A percentile compares a stretch with the other conserved stretches of the same genome.
These are phyloP conservation scores for Eustoma russellianum DNA, from an alignment of 257 asterid species.

Conservation along the genomic window DNA sequence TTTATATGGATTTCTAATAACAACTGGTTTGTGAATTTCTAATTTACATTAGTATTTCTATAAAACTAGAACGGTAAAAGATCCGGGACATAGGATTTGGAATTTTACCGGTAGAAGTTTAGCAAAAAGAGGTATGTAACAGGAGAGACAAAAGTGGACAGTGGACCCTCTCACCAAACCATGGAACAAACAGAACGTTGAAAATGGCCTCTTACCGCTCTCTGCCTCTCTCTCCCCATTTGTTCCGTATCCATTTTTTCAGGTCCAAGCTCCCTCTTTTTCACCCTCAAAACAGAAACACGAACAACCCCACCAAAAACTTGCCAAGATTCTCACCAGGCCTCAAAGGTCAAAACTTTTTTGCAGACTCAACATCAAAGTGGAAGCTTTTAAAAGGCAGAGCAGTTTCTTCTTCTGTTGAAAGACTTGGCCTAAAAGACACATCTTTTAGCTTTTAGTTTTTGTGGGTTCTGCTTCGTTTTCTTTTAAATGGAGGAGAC, in stretches of 20 bases:
- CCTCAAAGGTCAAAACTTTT: background rate
- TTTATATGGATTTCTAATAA: too few relatives aligned
- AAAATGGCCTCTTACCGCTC: slow-evolving; percentile 69
- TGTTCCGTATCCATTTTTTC: slow-evolving; percentile 15
- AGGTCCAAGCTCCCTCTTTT: slow-evolving; percentile 12
- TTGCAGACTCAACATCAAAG: background rate
- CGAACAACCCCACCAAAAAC: background rate
- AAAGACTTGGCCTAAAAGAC: background rate
- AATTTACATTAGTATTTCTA: too few relatives aligned
- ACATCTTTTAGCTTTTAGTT: background rate
- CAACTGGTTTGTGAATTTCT: too few relatives aligned
- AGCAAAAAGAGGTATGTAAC: background rate
- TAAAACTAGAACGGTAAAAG: too few relatives aligned
- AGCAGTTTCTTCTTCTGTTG: background rate
- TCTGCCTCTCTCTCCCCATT: slow-evolving; percentile 38
- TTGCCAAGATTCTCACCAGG: background rate
- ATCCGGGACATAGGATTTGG: too few relatives aligned
- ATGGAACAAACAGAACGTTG: slow-evolving; percentile 49
- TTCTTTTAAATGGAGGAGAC: background rate
- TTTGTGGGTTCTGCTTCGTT: background rate
- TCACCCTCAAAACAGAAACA: background rate
- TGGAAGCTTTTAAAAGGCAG: too few relatives aligned
- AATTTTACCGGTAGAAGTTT: too few relatives aligned
- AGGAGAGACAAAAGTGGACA: slow-evolving; percentile 17
- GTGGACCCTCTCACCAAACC: slow-evolving; percentile 8